Evolutionary conservation across 306 rosid species (phyloP), one percentile per base, ranked within the genome.

Genomic region (Phaseolus lunatus): DNA sequence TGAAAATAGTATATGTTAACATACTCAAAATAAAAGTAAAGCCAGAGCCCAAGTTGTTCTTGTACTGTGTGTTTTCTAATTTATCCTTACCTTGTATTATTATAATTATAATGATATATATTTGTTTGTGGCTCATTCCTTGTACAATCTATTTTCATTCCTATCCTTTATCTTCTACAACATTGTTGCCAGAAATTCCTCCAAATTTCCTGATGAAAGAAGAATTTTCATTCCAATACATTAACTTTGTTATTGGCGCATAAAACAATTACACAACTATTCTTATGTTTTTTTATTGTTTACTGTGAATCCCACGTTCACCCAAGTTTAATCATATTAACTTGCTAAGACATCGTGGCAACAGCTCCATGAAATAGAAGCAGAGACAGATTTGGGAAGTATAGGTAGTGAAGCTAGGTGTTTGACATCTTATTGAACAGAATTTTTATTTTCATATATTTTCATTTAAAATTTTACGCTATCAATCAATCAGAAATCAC

Each of bases 301-400:
- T 39, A 2, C 13, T 2, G 44, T 39, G 44, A 73, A 39, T 78
- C 68, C n/a, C 14, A 10, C 14, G 20, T 29, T 33, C 63, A 26
- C 18, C 56, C 48, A 9, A 27, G 13, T 50, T 72, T 39, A 43
- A 69, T 61, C 43, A 58, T 68, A 49, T 15, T 73, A 66, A 59
- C 54, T 72, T 72, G 53, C 70, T 43, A 54, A 35, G 54, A 45
- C 15, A 31, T 63, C 52, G 73, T 80, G 79, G 71, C 39, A 39
- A 52, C 45, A 52, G 41, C 57, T 72, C 58, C 61, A 13, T 29
- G 45, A 10, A 39, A 27, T 16, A 43, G 78, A 52, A 52, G 62
- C 41, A 44, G 19, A 63, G 59, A 22, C 35, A 59, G 35, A 12
- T 47, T 59, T 31, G 24, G 67, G 52, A 37, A 63, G 62, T 29